phyloP scores from a whole-genome alignment of 108 stramenopile genomes.

The Nannochloropsis oceanica region DNA sequence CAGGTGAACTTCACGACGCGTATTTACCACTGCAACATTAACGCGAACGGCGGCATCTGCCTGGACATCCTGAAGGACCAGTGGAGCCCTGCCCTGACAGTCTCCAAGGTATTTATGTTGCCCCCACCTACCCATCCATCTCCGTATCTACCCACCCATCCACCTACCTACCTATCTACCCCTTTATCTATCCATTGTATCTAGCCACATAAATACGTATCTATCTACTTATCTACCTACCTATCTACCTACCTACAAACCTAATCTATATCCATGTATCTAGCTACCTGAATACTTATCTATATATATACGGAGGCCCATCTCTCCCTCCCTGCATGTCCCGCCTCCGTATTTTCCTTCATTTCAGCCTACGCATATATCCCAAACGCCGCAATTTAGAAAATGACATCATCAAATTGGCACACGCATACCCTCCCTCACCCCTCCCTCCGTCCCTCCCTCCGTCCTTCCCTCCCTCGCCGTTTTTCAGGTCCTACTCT shows the following conservation, averaged over 20 bases:
- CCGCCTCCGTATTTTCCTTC: neutral
- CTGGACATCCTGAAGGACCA: slow-evolving; percentile 94
- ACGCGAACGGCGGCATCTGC: slow-evolving; percentile 92
- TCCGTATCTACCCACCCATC: neutral
- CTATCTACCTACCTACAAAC: neutral
- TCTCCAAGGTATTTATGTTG: slow-evolving; percentile 50
- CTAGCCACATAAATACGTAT: too few species aligned
- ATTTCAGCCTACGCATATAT: too few species aligned
- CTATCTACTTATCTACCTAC: neutral
- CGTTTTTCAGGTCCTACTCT: slow-evolving; percentile 55
- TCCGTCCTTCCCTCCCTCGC: neutral
- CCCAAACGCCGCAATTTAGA: neutral
- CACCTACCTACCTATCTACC: too few species aligned
- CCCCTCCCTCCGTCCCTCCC: neutral
- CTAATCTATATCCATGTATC: too few species aligned
- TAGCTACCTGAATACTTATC: too few species aligned
- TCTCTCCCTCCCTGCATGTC: neutral
- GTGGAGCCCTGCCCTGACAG: slow-evolving; percentile 92
- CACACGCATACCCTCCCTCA: neutral
- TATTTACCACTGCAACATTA: slow-evolving; percentile 98
- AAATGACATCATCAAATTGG: neutral
- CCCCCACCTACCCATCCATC: neutral
- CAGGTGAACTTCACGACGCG: slow-evolving; percentile 81
- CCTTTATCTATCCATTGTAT: too few species aligned
- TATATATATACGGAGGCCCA: neutral